Evolutionary conservation across 192 early-diverging fungal species (phyloP).

Genomic region (Coemansia sp.): DNA sequence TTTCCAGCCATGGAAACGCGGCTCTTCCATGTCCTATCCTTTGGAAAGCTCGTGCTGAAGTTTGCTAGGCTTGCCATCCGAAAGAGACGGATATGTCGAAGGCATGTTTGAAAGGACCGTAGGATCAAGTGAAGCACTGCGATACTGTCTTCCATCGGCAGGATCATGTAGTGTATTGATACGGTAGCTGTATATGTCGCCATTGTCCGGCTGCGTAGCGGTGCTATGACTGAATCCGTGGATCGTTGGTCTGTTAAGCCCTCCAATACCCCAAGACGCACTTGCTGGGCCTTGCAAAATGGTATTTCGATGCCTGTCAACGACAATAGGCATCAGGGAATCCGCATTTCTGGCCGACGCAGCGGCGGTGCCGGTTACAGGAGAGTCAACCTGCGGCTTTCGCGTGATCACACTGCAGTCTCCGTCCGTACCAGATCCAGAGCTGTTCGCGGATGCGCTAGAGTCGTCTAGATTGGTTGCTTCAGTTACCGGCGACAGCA

Average conservation of each 20-base stretch:
- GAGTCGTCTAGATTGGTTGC: constrained; percentile 22
- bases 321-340: not conserved
- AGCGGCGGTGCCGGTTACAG: not conserved
- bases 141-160: constrained; percentile 8
- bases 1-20: not conserved
- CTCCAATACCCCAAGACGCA: constrained; percentile 6
- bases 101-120: constrained; percentile 41
- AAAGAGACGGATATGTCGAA: constrained; percentile 34
- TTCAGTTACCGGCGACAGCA: constrained; percentile 38
- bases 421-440: constrained; percentile 1
- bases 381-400: not conserved
- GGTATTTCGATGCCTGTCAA: not conserved
- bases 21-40: not conserved
- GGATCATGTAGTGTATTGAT: constrained; percentile 13
- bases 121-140: constrained; percentile 48
- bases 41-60: constrained; percentile 3
- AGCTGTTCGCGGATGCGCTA: constrained; percentile 11
- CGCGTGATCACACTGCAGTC: not conserved
- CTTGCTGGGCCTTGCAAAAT: constrained; percentile 9
- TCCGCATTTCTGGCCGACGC: not conserved
- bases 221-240: not conserved
- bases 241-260: not conserved
- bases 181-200: constrained; percentile 34
- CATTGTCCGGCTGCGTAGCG: not conserved
- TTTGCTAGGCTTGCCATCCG: constrained; percentile 2